Conservation (phyloP, 176 grass and related monocot species). For the Oryza punctata region DNA sequence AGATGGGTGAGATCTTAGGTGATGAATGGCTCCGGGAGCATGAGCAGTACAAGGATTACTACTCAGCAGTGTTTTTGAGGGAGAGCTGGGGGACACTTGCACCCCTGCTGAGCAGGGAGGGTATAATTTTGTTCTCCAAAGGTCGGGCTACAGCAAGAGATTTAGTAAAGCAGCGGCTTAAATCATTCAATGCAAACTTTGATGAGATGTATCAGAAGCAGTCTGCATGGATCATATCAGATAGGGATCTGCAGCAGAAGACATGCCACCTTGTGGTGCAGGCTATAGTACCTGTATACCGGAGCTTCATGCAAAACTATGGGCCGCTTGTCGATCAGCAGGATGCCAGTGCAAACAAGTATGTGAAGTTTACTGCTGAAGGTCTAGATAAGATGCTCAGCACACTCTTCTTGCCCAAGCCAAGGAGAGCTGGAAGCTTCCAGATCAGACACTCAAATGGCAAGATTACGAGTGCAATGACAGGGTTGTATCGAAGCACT, state of each 20-base stretch:
- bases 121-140: slow-evolving; percentile 88
- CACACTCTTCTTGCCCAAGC: slow-evolving; percentile 69
- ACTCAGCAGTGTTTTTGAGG: slow-evolving; percentile 57
- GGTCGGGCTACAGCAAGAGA: slow-evolving; percentile 82
- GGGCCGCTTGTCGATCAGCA: slow-evolving; percentile 81
- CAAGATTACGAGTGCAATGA: slow-evolving; percentile 56
- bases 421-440: slow-evolving; percentile 60
- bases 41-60: slow-evolving; percentile 95
- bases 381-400: slow-evolving; percentile 73
- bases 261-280: slow-evolving; percentile 79
- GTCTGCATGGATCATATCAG: slow-evolving; percentile 72
- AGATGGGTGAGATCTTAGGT: slow-evolving; percentile 65
- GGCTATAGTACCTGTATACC: slow-evolving; percentile 77
- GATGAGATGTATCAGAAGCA: slow-evolving; percentile 89
- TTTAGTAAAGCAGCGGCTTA: slow-evolving; percentile 88
- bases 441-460: slow-evolving; percentile 68
- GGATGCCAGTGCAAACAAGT: slow-evolving; percentile 62
- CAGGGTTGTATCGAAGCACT: slow-evolving; percentile 66
- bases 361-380: slow-evolving; percentile 73
- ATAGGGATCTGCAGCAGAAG: slow-evolving; percentile 82
- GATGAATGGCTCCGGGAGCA: slow-evolving; percentile 72
- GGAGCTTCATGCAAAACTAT: slow-evolving; percentile 98
- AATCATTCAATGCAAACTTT: slow-evolving; percentile 79
- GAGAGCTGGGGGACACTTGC: slow-evolving; percentile 93
- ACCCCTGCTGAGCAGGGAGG: slow-evolving; percentile 79